These are phyloP conservation scores for Solanum etuberosum DNA, from an alignment of 257 asterid species.

Conservation along the genomic window DNA sequence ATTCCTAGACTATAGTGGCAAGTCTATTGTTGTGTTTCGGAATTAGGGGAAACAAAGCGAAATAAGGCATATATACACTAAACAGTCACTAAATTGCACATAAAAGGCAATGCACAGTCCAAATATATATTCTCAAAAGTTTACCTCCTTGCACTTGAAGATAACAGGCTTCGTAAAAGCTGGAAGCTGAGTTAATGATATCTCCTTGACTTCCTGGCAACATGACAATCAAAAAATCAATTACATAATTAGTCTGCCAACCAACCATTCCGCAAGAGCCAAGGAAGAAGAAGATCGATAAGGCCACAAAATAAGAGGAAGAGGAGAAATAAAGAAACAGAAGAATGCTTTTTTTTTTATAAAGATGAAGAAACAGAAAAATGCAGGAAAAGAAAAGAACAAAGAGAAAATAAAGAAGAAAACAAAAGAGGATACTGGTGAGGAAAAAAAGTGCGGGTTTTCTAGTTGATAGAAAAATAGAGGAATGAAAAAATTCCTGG, in stretches of 20 bases:
- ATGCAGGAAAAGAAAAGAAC: background rate
- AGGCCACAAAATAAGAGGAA: background rate
- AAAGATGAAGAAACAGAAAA: background rate
- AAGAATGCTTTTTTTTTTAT: background rate
- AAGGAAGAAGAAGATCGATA: background rate
- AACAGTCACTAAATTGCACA: background rate
- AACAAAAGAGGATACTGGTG: background rate
- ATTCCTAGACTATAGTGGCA: background rate
- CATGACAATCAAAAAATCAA: background rate
- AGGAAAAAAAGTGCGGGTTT: background rate
- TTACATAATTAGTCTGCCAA: background rate
- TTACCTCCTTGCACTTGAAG: conserved; percentile 85
- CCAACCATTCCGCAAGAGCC: background rate
- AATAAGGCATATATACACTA: background rate
- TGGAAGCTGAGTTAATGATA: conserved; percentile 61
- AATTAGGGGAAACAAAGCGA: background rate
- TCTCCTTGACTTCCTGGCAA: conserved; percentile 77
- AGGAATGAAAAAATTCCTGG: background rate
- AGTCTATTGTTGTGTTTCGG: background rate
- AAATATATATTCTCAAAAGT: background rate
- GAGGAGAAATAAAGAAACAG: background rate
- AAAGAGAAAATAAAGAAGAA: background rate
- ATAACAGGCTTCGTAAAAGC: conserved; percentile 54
- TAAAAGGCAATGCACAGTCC: background rate
- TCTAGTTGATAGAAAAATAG: background rate